Evolutionary conservation across 73 alveolate species (phyloP), one percentile per base, ranked within the genome.

Genomic region (Blepharisma japonicum): DNA sequence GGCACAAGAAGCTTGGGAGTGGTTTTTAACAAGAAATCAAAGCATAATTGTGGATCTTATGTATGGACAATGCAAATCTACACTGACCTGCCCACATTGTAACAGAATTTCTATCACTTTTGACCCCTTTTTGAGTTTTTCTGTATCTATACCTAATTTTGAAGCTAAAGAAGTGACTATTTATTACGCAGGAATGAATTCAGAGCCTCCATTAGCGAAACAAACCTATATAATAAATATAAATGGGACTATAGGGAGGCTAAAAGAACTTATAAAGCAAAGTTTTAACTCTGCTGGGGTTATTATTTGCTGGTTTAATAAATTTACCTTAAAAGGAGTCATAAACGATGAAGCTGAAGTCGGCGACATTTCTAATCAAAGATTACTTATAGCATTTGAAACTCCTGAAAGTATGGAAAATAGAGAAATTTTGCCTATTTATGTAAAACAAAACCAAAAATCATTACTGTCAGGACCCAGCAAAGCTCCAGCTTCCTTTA

Each of bases 11-110:
- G 83, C 87, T 55, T 96, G 99, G 98, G 81, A 91, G 6, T 87
- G 90, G 48, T 96, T 92, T 82, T 77, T 88, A 77, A 84, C 55
- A 78, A 89, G 99, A 90, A 95, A 97, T 71, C 87, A 95, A 80
- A 88, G 98, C 25, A 85, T 94, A 67, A 90, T 97, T 55, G 96
- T 90, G 49, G 99, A 97, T 80, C 85, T 97, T 45, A 84, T 95
- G 86, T 93, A 96, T 39, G 99, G 99, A 8, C 94, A 97, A 80
- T 95, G 56, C 87, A 95, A 94, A 83, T 90, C 98, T 5, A 90
- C 96, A 9, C 88, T 97, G 7, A 78, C 77, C 55, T 97, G 99
- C 86, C 96, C 98, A 27, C 72, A 87, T 6, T 97, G 99, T 72
- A 68, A 76, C 7, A 87, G 77, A 61, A 79, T 89, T 38, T 90